These are phyloP conservation scores for Pseudocercospora musae DNA, from an alignment of 2,329 filamentous ascomycete genomes.

Conservation along the genomic window DNA sequence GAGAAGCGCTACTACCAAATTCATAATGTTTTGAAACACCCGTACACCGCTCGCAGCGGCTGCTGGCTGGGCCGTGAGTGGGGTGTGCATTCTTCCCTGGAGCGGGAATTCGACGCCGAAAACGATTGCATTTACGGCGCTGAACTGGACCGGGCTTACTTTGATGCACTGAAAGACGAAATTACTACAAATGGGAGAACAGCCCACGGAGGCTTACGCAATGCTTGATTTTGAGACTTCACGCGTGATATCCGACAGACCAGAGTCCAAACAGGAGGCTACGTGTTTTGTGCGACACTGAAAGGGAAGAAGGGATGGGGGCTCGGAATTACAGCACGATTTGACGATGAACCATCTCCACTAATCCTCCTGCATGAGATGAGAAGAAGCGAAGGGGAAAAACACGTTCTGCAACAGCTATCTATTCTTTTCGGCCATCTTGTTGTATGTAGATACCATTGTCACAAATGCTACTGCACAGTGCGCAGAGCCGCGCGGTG, in stretches of 20 bases:
- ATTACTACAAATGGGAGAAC: conserved; percentile 5
- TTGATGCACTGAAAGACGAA: conserved; percentile 27
- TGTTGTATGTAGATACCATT: neutral
- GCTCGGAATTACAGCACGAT: conserved; percentile 19
- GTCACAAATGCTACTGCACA: neutral
- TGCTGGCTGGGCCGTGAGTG: conserved; percentile 35
- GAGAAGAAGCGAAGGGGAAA: neutral
- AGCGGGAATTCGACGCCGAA: conserved; percentile 28
- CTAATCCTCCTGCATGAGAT: neutral
- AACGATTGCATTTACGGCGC: conserved; percentile 37
- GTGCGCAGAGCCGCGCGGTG: conserved; percentile 1
- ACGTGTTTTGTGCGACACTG: neutral
- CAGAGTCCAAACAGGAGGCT: conserved; percentile 16
- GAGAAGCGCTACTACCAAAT: conserved; percentile 47
- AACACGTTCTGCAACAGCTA: neutral
- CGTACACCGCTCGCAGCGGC: conserved; percentile 36
- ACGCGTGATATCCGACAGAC: conserved; percentile 17
- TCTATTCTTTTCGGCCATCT: neutral
- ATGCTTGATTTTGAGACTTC: conserved; percentile 5
- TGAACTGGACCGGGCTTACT: conserved; percentile 24
- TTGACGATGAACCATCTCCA: conserved; percentile 6
- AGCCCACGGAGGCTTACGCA: conserved; percentile 6
- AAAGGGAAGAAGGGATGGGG: neutral
- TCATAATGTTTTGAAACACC: conserved; percentile 38
- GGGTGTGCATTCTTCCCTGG: conserved; percentile 34